Percentiles rank a stretch among this genome's conserved stretches.
Evolutionary conservation across 2,329 filamentous ascomycete species (phyloP).

Genomic region (Xylaria hypoxylon): DNA sequence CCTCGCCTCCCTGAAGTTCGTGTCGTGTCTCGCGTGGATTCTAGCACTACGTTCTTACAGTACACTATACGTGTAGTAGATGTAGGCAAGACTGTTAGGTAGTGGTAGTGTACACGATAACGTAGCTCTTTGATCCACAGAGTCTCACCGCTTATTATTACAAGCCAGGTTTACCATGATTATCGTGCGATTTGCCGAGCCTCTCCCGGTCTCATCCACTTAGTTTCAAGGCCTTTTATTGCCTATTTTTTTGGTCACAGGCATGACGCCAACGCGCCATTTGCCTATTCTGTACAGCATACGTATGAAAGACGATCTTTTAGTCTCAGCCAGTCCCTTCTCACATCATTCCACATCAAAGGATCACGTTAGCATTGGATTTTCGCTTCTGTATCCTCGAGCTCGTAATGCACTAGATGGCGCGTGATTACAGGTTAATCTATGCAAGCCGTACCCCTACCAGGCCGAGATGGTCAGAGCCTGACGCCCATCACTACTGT

Average conservation of each 20-base stretch:
- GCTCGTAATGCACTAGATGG: slow-evolving; percentile 20
- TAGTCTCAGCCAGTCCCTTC: slow-evolving; percentile 47
- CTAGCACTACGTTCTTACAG: slow-evolving; percentile 7
- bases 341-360: slow-evolving; percentile 39
- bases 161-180: slow-evolving; percentile 23
- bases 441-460: slow-evolving; percentile 31
- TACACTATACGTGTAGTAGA: slow-evolving; percentile 6
- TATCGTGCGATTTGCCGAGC: slow-evolving; percentile 27
- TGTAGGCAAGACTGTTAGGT: slow-evolving; percentile 7
- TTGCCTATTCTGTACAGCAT: slow-evolving; percentile 35
- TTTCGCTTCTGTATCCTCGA: slow-evolving; percentile 26
- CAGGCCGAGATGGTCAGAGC: slow-evolving; percentile 14
- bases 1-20: slow-evolving; percentile 22
- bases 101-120: no score
- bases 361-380: slow-evolving; percentile 41
- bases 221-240: slow-evolving; percentile 25
- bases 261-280: slow-evolving; percentile 37
- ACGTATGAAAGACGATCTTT: slow-evolving; percentile 39
- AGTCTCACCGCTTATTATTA: slow-evolving; percentile 36
- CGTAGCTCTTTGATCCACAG: slow-evolving; percentile 29
- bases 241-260: slow-evolving; percentile 15
- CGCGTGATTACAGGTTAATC: slow-evolving; percentile 34
- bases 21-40: slow-evolving; percentile 30
- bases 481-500: slow-evolving; percentile 18
- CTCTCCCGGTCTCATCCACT: slow-evolving; percentile 26